Base-by-base conservation (phyloP, 2,329 filamentous ascomycete genomes). In the Xylaria sp. region DNA sequence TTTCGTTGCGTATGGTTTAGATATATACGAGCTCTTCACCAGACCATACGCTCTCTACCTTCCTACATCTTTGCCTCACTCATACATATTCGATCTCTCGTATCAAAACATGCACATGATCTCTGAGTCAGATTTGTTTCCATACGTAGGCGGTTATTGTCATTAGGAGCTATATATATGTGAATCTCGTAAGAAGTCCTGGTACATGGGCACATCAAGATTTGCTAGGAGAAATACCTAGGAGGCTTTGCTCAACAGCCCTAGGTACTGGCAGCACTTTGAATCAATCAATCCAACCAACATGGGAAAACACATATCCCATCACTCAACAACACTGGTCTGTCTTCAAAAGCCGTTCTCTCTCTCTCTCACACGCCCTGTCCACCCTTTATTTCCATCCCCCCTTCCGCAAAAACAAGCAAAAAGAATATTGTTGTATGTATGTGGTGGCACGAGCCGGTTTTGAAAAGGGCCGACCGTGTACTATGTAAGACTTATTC, bases 1-100 rank as follows among this genome's bases (percentile, higher is more conserved):
- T 85, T 74, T 82, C 79, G 10, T 73, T 92, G 63, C 83, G 88
- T 47, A 82, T 92, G 76, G 79, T 83, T 2, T 79, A 47, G 11
- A 42, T 42, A 42, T 5, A 37, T 42, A 9, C 37, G 37, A 39
- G 11, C 7, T 39, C 37, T 8, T 39, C 37, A 39, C 8, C 9
- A 9, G 37, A 11, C 9, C 37, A 23, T 23, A 23, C 37, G n/a
- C n/a, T n/a, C n/a, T 13, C 37, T 39, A 47, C 34, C 11, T 8
- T 10, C 10, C n/a, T 13, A 16, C 16, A 1, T 16, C 16, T 16
- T 16, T 16, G 16, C 16, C 16, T 16, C 16, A 16, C 16, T 16
- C 16, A 16, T 16, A 16, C 16, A 16, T 16, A 16, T 16, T 37
- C n/a, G 1, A 10, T 19, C 9, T 11, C 48, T 9, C n/a, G 39